Conservation (phyloP, 768 basidiomycete species). For the Paxillus ammoniavirescens region DNA sequence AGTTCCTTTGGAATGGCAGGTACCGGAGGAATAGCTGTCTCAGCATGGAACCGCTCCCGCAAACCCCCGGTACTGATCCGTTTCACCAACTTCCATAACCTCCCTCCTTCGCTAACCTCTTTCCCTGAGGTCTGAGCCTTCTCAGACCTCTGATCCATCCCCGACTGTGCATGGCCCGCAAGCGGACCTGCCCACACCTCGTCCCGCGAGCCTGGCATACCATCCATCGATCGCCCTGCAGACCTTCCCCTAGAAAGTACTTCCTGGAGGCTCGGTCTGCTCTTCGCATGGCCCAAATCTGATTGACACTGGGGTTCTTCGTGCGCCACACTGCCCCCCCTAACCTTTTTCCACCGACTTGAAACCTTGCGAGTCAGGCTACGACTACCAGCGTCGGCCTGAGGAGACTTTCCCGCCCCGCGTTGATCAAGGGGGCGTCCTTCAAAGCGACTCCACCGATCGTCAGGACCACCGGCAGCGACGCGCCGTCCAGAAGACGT, state of each 20-base stretch:
- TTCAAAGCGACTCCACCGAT: conserved; percentile 20
- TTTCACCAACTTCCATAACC: conserved; percentile 69
- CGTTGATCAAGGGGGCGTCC: conserved; percentile 3
- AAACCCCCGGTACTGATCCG: conserved; percentile 64
- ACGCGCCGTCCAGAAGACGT: conserved; percentile 43
- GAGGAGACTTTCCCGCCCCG: not conserved
- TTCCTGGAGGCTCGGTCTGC: conserved; percentile 37
- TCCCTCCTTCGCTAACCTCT: conserved; percentile 35
- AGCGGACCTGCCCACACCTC: conserved; percentile 11
- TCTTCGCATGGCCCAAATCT: conserved; percentile 13
- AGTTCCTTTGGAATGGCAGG: conserved; percentile 55
- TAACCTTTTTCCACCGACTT: conserved; percentile 29
- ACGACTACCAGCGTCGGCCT: conserved; percentile 13
- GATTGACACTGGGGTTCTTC: conserved; percentile 26
- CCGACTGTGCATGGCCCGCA: conserved; percentile 9
- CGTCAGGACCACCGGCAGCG: conserved; percentile 43
- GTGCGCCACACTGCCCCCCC: conserved; percentile 4
- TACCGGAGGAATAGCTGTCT: conserved; percentile 49
- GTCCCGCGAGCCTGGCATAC: conserved; percentile 7
- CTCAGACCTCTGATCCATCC: conserved; percentile 8
- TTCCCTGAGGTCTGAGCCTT: conserved; percentile 2
- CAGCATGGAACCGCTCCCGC: conserved; percentile 44
- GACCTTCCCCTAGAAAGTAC: conserved; percentile 5
- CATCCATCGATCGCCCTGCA: conserved; percentile 20
- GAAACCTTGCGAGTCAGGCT: conserved; percentile 38